Evolutionary conservation across 2,329 filamentous ascomycete genomes (phyloP).

Genomic region (Drechslerella stenobrocha): DNA sequence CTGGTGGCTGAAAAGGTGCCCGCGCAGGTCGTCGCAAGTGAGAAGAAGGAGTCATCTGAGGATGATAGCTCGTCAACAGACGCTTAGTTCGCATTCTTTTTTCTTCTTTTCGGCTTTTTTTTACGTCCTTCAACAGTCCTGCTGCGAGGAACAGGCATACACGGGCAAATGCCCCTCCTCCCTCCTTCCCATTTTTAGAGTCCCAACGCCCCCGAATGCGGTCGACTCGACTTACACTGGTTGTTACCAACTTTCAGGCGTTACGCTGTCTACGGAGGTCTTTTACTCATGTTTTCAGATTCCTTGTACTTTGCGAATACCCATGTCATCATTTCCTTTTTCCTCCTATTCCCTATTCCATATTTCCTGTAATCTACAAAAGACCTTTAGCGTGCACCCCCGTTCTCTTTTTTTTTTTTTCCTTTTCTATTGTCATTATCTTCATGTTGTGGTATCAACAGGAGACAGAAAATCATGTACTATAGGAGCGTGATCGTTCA

Average conservation of each 20-base stretch:
- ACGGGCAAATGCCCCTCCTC: background rate
- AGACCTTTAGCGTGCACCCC: background rate
- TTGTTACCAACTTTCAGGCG: background rate
- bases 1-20: constrained; percentile 6
- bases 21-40: constrained; percentile 12
- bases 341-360: background rate
- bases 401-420: constrained; percentile 6
- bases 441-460: background rate
- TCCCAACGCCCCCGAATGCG: constrained; percentile 9
- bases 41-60: constrained; percentile 41
- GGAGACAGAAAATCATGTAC: no score
- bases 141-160: no score
- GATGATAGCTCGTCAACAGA: constrained; percentile 45
- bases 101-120: background rate
- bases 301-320: background rate
- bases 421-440: constrained; percentile 2
- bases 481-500: background rate
- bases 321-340: background rate
- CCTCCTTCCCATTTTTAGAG: background rate
- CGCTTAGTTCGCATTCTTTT: constrained; percentile 9
- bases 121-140: no score
- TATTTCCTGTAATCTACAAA: background rate
- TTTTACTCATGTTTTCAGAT: background rate
- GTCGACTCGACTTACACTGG: constrained; percentile 1
- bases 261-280: constrained; percentile 4